A percentile compares a stretch with the other conserved stretches of the same genome.
These are phyloP conservation scores for Coemansia sp. DNA, from an alignment of 192 early-diverging fungal genomes.

Conservation along the genomic window DNA sequence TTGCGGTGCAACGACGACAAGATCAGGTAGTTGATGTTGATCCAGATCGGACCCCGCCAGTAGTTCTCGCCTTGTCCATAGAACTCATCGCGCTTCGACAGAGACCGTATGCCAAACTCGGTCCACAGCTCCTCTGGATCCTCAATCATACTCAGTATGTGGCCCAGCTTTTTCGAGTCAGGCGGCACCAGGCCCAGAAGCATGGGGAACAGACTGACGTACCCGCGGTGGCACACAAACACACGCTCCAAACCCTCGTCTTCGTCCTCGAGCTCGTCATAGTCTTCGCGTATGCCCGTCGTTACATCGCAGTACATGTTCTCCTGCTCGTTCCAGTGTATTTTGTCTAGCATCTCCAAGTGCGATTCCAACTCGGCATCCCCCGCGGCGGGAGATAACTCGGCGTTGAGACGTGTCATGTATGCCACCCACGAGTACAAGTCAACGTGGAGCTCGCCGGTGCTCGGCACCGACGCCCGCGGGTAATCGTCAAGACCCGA, in stretches of 20 bases:
- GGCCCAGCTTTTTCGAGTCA: too few relatives aligned
- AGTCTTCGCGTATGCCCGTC: conserved; percentile 28
- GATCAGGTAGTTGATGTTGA: too few relatives aligned
- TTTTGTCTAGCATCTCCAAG: background rate
- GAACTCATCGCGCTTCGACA: too few relatives aligned
- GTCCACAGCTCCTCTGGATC: too few relatives aligned
- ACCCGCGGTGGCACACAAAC: conserved; percentile 55
- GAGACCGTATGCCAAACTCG: too few relatives aligned
- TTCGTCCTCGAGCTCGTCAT: conserved; percentile 50
- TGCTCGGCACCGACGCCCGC: conserved; percentile 69
- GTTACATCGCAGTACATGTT: background rate
- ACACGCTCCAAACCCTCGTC: conserved; percentile 22
- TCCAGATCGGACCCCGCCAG: too few relatives aligned
- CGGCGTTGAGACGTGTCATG: conserved; percentile 25
- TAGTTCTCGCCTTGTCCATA: too few relatives aligned
- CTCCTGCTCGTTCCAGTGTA: too few relatives aligned
- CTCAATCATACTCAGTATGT: too few relatives aligned
- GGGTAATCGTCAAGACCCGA: conserved; percentile 91
- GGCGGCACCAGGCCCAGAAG: too few relatives aligned
- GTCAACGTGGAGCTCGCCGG: conserved; percentile 46
- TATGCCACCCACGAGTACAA: conserved; percentile 16
- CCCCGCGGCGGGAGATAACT: conserved; percentile 3
- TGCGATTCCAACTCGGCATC: conserved; percentile 13
- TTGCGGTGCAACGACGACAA: too few relatives aligned
- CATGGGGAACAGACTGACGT: background rate